Base-by-base conservation (phyloP, 1,284 basidiomycete genomes). In the Stereum hirsutum region DNA sequence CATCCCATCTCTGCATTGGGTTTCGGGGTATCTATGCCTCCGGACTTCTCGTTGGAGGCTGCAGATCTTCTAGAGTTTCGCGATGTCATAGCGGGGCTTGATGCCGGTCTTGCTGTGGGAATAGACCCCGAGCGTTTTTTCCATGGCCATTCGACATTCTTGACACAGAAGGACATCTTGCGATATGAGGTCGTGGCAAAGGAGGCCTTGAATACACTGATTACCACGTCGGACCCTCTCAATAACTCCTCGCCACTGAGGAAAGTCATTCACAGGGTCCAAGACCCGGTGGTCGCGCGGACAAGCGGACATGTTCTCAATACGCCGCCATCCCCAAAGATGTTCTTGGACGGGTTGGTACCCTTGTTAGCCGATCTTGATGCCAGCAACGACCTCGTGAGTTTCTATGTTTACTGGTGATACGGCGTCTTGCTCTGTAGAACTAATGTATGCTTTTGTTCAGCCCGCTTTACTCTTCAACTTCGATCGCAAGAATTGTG, bases 381-480 rank as follows among this genome's bases (percentile, higher is more conserved):
- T 47, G 57, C 54, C 1, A 58, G 54, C 32, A 68, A 65, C 2
- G 65, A 77, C 45, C 59, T 82, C 32, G 80, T 81, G 49, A 52
- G 78, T 39, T 21, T 5, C 23, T 15, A n/a, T 20, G 7, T 14
- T 15, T 23, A 27, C 40, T 35, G 23, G 17, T 23, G 5, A 17
- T 47, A 24, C 34, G 47, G 26, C 36, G 43, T n/a, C 50, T 26
- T 31, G 25, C 36, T 14, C 36, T 35, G 38, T 36, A 42, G 34
- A 6, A 17, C 14, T 27, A 28, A 19, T 43, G 31, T 32, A 21
- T 23, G 26, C 1, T 20, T 21, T 35, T 21, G 17, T 42, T 4
- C 44, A 81, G 74, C 80, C 81, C 2, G 81, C 79, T 0, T 70
- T 85, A 6, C 54, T 84, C 17, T 85, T 85, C 63, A 70, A 66